Conservation (phyloP, 768 basidiomycete species). For the Suillus cothurnatus region DNA sequence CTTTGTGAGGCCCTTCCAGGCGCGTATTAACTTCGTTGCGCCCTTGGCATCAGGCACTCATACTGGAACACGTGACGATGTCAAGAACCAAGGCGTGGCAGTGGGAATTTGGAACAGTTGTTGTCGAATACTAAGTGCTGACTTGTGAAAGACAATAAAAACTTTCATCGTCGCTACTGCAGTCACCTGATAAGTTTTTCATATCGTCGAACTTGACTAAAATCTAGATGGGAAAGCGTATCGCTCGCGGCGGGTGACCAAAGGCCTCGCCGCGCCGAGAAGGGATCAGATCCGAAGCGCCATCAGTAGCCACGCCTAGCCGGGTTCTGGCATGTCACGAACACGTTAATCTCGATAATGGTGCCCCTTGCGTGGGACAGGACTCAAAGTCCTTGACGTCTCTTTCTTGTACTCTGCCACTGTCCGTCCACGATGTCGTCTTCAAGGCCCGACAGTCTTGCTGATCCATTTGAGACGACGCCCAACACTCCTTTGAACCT, state of each 20-base stretch:
- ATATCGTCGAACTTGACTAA: not conserved
- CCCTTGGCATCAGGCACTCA: too few species aligned
- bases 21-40: not conserved
- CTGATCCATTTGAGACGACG: constrained; percentile 14
- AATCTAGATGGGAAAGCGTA: not conserved
- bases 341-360: not conserved
- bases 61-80: not conserved
- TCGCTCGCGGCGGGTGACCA: not conserved
- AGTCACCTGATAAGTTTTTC: not conserved
- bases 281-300: not conserved
- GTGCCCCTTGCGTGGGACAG: not conserved
- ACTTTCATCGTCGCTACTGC: too few species aligned
- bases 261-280: not conserved
- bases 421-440: constrained; percentile 10
- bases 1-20: not conserved
- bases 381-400: not conserved
- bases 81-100: too few species aligned
- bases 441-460: constrained; percentile 23
- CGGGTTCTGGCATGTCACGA: not conserved
- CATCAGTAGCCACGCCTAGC: not conserved
- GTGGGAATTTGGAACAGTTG: too few species aligned
- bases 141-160: too few species aligned
- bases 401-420: not conserved
- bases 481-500: constrained; percentile 17
- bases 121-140: too few species aligned